Percentiles rank a stretch among this genome's conserved stretches.
Evolutionary conservation across 2,329 filamentous ascomycete genomes (phyloP).

Genomic region (Boeremia lycopersici): DNA sequence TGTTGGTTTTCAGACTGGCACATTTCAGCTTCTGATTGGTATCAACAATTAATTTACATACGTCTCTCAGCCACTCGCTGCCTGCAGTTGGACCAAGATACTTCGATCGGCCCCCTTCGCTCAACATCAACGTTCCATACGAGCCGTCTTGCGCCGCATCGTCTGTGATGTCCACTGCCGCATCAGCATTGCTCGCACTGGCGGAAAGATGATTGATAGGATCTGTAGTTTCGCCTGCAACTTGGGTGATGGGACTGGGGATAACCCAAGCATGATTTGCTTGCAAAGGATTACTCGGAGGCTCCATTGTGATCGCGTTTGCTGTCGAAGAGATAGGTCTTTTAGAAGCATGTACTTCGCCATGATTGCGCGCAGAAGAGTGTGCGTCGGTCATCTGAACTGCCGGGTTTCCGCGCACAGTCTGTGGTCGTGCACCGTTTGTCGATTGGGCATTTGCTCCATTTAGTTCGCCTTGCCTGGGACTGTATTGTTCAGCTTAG

Average conservation of each 20-base stretch:
- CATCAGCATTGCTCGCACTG: neutral
- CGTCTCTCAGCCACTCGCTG: conserved; percentile 8
- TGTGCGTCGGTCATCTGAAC: neutral
- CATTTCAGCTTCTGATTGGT: neutral
- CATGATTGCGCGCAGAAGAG: neutral
- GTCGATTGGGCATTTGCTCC: neutral
- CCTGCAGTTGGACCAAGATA: conserved; percentile 8
- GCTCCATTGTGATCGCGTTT: neutral
- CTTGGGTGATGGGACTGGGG: neutral
- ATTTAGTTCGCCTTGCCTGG: neutral
- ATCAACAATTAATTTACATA: neutral
- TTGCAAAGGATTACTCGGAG: neutral
- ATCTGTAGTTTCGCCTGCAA: neutral
- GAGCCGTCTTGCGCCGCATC: conserved; percentile 3
- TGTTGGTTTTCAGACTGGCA: conserved; percentile 2
- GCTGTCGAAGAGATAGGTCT: neutral
- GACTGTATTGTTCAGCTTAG: neutral
- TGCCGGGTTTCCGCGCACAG: neutral
- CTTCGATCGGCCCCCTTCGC: neutral
- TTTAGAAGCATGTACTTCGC: neutral
- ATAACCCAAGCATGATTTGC: neutral
- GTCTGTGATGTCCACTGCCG: neutral
- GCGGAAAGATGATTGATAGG: neutral
- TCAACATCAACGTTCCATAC: conserved; percentile 4
- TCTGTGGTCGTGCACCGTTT: neutral